Base-by-base conservation (phyloP, 2,329 filamentous ascomycete species). In the Xylogone sp. region DNA sequence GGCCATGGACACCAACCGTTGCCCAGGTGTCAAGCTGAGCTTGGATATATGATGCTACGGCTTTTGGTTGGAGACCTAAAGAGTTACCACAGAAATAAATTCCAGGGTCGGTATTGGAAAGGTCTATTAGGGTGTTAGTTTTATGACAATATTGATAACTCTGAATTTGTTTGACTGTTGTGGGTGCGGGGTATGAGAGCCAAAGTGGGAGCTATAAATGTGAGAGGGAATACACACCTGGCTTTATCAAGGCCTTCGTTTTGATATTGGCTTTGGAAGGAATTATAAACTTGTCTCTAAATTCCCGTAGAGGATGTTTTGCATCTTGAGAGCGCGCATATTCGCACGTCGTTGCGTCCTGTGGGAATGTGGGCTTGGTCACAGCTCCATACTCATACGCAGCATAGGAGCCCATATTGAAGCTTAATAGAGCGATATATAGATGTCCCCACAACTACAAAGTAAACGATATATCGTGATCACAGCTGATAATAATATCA, bases 71-170 rank as follows among this genome's bases (percentile, higher is more conserved):
- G 3, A 93, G 80, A 34, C 91, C 91, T 1, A 96, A 79, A 0
- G 90, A 96, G 72, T 96, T 96, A 51, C 92, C 92, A 59, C 90
- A 93, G 56, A 97, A 84, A 69, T 96, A 97, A 53, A 90, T 85
- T 53, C 78, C 80, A 45, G 73, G 71, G 22, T 75, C 71, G n/a
- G 59, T 20, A 24, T 39, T 46, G 45, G 45, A 45, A 18, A 62
- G 5, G 5, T 16, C 34, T 39, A 39, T 39, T 13, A 4, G 34
- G 12, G 13, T 4, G 34, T 39, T 16, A 39, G 34, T 9, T 16
- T 18, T 39, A 5, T 39, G n/a, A 6, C 5, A 7, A 16, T 39
- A 39, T 16, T 4, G n/a, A 39, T 16, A 6, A 16, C 34, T 39
- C n/a, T 9, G 24, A 27, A 27, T 5, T 27, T 4, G n/a, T 39